Evolutionary conservation across 352 stramenopile species (phyloP), one percentile per base, ranked within the genome.

Genomic region (Pythium aquatile): DNA sequence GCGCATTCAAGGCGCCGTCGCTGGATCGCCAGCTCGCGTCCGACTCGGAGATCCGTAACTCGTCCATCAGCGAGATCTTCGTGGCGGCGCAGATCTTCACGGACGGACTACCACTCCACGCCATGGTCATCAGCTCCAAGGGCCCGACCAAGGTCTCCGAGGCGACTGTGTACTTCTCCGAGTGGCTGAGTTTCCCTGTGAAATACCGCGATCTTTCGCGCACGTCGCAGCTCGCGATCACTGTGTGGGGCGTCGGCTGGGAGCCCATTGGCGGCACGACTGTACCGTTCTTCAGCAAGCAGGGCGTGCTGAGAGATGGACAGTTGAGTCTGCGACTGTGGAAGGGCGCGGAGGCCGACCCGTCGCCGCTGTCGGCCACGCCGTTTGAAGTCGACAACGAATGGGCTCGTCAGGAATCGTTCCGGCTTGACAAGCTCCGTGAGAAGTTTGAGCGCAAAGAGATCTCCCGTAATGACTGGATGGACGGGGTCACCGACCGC

Each of bases 401-500:
- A 47, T 93, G 83, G 82, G 63, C 78, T 14, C 65, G 74, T 14
- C 82, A 92, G 47, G 79, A 96, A 57, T 87, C 78, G 35, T 95
- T 92, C 33, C 83, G 85, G 28, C 76, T 96, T 33, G 85, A 94
- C 71, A 96, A 97, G 64, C 81, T 91, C 2, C 79, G 85, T 10
- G 90, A 98, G 63, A 90, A 88, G 68, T 96, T 96, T 71, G 88
- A 94, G 37, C 87, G 88, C 57, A 93, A 93, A 35, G 83, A 96
- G 49, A 93, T 96, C 52, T 65, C 78, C 28, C 78, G 80, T 20
- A 92, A 94, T 66, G 87, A 96, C 64, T 98, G 91, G 92, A 94
- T 98, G 74, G 92, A 98, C 63, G 87, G 83, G 56, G 83, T 96
- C 44, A 96, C 87, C 14, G 84, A 94, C 62, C 83, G 87, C 48